Base-by-base conservation (phyloP, 768 basidiomycete species). In the Suillus fuscotomentosus region DNA sequence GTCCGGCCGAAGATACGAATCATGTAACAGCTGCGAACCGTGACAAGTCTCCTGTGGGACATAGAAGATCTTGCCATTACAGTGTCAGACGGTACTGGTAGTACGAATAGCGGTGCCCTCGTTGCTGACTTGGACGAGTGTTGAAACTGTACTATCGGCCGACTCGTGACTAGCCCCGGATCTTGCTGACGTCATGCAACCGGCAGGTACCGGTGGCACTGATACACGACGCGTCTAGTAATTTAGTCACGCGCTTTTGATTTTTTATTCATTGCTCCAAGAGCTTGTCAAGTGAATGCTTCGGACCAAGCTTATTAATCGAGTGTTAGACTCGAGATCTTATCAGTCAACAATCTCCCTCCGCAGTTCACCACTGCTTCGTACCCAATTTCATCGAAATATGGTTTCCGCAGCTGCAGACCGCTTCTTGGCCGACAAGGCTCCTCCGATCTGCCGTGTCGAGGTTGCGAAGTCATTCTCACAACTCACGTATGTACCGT, bases 401-500 rank as follows among this genome's bases (percentile, higher is more conserved):
- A 80, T 80, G 78, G 71, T 72, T 36, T 77, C 74, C 63, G 70
- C 77, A 50, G 64, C 76, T 38, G 63, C 80, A 14, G 89, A 90
- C 68, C 85, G 86, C 50, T 94, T 89, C 76, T 77, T 91, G 50
- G 89, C 92, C 42, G 93, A 95, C 78, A 81, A 80, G n/a, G 75
- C 81, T 14, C 84, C 91, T n/a, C 94, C 93, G 17, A 77, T 92
- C 61, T 93, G 92, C 74, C 81, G 85, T 62, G 79, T 95, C 60
- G 83, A 89, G 55, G 84, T 92, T 45, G 83, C 79, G 47, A 84
- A 86, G 61, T 84, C 89, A 1, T 95, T 94, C 71, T 76, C 76
- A n/a, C 88, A 84, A 65, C 77, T 92, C 57, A 89, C 84, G 90
- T 89, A 60, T 41, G 71, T 69, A 43, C 64, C 34, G 42, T 45